phyloP scores from a whole-genome alignment of 2,329 filamentous ascomycete genomes.

The Corniculantispora saksenae region DNA sequence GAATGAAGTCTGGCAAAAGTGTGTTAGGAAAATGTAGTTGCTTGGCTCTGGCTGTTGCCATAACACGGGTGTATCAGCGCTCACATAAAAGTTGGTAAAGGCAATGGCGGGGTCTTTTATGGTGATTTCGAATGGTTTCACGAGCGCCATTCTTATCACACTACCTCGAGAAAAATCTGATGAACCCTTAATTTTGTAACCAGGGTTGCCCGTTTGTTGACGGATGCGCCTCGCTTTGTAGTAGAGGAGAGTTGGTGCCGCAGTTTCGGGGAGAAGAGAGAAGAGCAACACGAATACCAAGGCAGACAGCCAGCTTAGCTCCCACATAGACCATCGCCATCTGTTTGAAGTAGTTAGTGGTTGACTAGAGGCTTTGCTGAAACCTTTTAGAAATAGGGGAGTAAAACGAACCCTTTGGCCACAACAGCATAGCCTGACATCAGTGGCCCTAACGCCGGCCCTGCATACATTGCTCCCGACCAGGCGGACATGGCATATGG shows the following conservation, averaged over 20 bases:
- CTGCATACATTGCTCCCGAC: conserved; percentile 33
- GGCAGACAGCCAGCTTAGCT: conserved; percentile 35
- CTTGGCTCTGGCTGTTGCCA: background rate
- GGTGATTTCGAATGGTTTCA: conserved; percentile 34
- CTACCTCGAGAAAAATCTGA: conserved; percentile 42
- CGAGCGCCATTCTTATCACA: conserved; percentile 19
- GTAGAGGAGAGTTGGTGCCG: conserved; percentile 53
- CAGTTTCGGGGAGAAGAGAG: conserved; percentile 60
- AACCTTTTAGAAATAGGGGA: background rate
- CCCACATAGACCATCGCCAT: conserved; percentile 51
- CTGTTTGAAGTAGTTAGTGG: conserved; percentile 13
- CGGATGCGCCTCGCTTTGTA: conserved; percentile 55
- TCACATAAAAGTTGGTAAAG: conserved; percentile 42
- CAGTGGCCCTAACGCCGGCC: conserved; percentile 47
- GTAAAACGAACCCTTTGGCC: conserved; percentile 27
- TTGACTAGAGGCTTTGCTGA: background rate
- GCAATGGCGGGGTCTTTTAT: conserved; percentile 40
- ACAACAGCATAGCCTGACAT: conserved; percentile 48
- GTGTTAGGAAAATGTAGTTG: too few species aligned
- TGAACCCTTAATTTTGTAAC: conserved; percentile 59
- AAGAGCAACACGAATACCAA: conserved; percentile 45
- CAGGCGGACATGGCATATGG: conserved; percentile 45
- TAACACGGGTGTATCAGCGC: background rate
- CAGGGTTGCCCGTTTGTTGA: conserved; percentile 51
- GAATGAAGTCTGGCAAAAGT: conserved; percentile 32